Percentiles rank a stretch among this genome's conserved stretches.
phyloP scores from a whole-genome alignment of 768 basidiomycete genomes.

The Trametes sanguinea region DNA sequence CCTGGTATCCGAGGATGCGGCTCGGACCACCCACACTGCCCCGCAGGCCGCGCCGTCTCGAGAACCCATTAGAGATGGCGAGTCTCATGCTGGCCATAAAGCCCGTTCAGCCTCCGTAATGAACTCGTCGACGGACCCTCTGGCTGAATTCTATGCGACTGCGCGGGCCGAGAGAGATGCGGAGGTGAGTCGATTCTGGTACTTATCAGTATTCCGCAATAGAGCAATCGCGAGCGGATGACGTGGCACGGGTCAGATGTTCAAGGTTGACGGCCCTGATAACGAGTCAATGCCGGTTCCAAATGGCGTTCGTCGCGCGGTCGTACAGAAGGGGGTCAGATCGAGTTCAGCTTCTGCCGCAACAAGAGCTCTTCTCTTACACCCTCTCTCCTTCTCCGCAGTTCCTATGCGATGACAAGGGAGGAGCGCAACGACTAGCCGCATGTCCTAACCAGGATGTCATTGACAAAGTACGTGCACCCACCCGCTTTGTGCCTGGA shows the following conservation, averaged over 20 bases:
- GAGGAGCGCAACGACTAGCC: constrained; percentile 28
- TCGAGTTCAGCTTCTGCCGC: too few relatives aligned
- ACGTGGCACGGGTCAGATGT: constrained; percentile 12
- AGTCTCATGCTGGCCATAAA: background rate
- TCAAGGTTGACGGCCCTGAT: background rate
- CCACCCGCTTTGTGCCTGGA: background rate
- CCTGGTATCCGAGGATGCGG: background rate
- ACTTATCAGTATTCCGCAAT: background rate
- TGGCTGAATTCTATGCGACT: constrained; percentile 63
- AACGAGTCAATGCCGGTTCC: background rate
- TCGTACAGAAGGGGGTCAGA: constrained; percentile 18
- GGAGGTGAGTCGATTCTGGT: constrained; percentile 36
- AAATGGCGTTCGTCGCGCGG: constrained; percentile 2
- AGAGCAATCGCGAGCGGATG: background rate
- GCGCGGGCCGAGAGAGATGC: constrained; percentile 53
- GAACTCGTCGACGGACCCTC: constrained; percentile 45
- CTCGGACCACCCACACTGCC: background rate
- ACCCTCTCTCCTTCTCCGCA: background rate
- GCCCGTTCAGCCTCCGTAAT: background rate
- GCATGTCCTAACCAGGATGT: constrained; percentile 69
- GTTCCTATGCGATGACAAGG: constrained; percentile 63
- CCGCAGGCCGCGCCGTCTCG: background rate
- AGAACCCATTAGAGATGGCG: background rate
- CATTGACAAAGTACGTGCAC: constrained; percentile 59
- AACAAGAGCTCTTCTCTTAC: background rate